phyloP scores from a whole-genome alignment of 1,139 yeast genomes.

The Waltiozyma solani region DNA sequence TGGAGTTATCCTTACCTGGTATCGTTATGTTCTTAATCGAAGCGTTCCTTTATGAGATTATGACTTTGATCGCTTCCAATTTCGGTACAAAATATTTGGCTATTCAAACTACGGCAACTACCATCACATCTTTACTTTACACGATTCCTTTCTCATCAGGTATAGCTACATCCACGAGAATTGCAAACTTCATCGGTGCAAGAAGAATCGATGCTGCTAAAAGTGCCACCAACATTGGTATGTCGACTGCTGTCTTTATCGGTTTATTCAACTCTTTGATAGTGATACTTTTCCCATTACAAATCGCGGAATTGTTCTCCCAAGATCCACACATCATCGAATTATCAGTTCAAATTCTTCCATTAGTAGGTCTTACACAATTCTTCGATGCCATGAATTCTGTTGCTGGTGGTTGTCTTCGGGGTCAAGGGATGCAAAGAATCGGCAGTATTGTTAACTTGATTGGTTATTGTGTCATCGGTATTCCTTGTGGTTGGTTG shows the following conservation, averaged over 20 bases:
- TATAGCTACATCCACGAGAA: slow-evolving; percentile 78
- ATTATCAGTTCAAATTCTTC: slow-evolving; percentile 45
- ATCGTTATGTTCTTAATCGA: slow-evolving; percentile 68
- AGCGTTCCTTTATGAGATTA: slow-evolving; percentile 60
- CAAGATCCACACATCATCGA: slow-evolving; percentile 54
- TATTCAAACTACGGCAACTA: slow-evolving; percentile 81
- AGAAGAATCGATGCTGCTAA: slow-evolving; percentile 54
- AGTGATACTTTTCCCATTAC: slow-evolving; percentile 39
- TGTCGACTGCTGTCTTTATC: slow-evolving; percentile 44
- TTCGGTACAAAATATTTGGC: slow-evolving; percentile 80
- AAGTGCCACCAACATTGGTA: slow-evolving; percentile 54
- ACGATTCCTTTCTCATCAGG: slow-evolving; percentile 88
- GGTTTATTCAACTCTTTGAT: slow-evolving; percentile 48
- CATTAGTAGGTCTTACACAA: slow-evolving; percentile 65
- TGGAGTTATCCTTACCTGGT: slow-evolving; percentile 60
- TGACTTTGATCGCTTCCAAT: slow-evolving; percentile 65
- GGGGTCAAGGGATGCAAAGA: slow-evolving; percentile 84
- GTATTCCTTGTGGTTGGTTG: slow-evolving; percentile 60
- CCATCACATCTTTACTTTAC: slow-evolving; percentile 69
- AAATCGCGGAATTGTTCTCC: slow-evolving; percentile 61
- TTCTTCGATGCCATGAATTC: slow-evolving; percentile 76
- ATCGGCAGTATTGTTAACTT: slow-evolving; percentile 77
- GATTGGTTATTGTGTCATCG: slow-evolving; percentile 59
- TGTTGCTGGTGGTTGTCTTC: slow-evolving; percentile 71
- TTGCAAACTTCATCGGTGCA: slow-evolving; percentile 84